Evolutionary conservation across 2,329 filamentous ascomycete species (phyloP), one percentile per base, ranked within the genome.

Genomic region (Podosphaera fusca): DNA sequence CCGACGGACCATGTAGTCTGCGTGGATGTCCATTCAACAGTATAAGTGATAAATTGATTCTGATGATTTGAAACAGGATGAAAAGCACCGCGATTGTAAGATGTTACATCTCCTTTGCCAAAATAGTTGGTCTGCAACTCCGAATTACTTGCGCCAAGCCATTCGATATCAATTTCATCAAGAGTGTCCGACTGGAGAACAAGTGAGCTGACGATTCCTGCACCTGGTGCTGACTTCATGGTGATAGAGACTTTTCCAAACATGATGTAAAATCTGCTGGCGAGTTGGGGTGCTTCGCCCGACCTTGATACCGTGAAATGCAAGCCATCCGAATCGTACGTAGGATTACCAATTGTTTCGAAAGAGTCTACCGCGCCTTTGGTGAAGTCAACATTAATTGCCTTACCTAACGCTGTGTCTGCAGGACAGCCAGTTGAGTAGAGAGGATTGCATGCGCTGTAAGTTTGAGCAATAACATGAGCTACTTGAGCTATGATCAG

Each of bases 91-190:
- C 92, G 84, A 71, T 94, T 87, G 73, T 90, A 94, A n/a, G 78
- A 78, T 35, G 78, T 82, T 0, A 87, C 89, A 63, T 85, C 77
- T 56, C 90, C 92, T 70, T 96, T 95, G 69, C 88, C 87, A 64
- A 98, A 98, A 72, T 94, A 98, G 71, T 98, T 98, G 63, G 82
- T 85, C 71, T 98, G 92, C n/a, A 95, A 85, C 69, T 94, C 76
- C 58, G 74, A 73, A 61, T 77, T 71, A 66, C 86, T 78, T 57
- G 82, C 80, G 58, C 92, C 92, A 31, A 98, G 78, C 87, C 89
- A 96, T 70, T 98, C 92, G 74, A 90, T 85, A 69, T 98, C 92
- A 66, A 98, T 94, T 73, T 98, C 92, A 70, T 98, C 92, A 50
- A 95, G 77, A 65, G 80, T 79, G 69, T 96, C 90, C 12, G 89